Evolutionary conservation across 2,329 filamentous ascomycete species (phyloP).

Genomic region (Kalaharituber pfeilii): DNA sequence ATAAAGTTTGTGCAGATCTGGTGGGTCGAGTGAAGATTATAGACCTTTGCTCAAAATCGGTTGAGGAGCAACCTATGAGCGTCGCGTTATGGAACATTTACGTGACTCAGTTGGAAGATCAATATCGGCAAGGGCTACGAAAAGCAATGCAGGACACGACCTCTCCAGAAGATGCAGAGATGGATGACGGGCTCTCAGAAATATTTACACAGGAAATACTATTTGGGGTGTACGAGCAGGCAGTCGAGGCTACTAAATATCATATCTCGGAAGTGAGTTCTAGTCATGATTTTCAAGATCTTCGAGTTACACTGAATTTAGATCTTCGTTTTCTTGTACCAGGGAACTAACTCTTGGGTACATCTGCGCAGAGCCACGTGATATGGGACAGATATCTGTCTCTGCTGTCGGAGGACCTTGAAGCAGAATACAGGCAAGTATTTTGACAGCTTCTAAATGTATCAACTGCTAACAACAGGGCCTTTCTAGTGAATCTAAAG

Average conservation of each 20-base stretch:
- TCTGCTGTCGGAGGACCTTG: slow-evolving; percentile 51
- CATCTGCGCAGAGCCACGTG: slow-evolving; percentile 41
- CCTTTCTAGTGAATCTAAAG: slow-evolving; percentile 24
- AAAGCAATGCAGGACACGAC: slow-evolving; percentile 23
- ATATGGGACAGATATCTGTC: slow-evolving; percentile 67
- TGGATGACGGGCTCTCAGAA: slow-evolving; percentile 42
- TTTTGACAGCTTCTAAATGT: not conserved
- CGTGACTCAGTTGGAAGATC: slow-evolving; percentile 58
- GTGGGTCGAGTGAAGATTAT: slow-evolving; percentile 52
- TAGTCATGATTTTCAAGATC: too few species aligned
- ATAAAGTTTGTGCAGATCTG: slow-evolving; percentile 40
- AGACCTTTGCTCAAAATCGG: slow-evolving; percentile 54
- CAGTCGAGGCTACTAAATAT: slow-evolving; percentile 52
- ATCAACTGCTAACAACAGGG: not conserved
- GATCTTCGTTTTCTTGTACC: not conserved
- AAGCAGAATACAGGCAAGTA: slow-evolving; percentile 37
- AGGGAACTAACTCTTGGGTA: not conserved
- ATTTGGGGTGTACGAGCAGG: slow-evolving; percentile 53
- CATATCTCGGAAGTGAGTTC: slow-evolving; percentile 43
- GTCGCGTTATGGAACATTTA: slow-evolving; percentile 59
- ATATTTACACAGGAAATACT: slow-evolving; percentile 52
- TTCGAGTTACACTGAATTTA: slow-evolving; percentile 2
- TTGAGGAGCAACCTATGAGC: slow-evolving; percentile 54
- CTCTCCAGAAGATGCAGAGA: slow-evolving; percentile 42
- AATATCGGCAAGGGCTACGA: slow-evolving; percentile 40